Base-by-base conservation (phyloP, 2,329 filamentous ascomycete genomes). In the Aspergillus latus region DNA sequence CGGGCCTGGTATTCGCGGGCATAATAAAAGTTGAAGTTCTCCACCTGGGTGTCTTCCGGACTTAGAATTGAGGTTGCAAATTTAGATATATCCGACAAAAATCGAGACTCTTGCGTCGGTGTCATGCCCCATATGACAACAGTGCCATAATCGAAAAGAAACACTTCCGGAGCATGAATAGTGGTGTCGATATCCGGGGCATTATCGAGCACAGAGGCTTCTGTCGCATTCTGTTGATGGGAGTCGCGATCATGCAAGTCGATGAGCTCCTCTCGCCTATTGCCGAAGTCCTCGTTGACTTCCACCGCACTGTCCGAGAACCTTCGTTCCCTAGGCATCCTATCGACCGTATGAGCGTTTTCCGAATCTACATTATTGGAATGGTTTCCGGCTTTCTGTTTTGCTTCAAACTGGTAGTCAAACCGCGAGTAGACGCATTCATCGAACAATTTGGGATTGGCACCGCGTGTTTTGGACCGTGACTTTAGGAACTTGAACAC, bases 1-100 rank as follows among this genome's bases (percentile, higher is more conserved):
- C 94, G 88, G 21, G 94, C 91, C 76, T 99, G 95, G 72, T 99
- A 99, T 71, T 97, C 93, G 67, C 89, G 85, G 2, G 94, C 97
- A 78, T 99, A 97, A 79, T 99, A 99, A 74, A 97, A 99, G 73
- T 99, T 99, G 82, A 99, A 99, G 68, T 93, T 91, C 74, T 99
- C 94, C 46, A 92, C 90, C 76, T 99, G 93, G 30, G 96, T 87
- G 65, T 96, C 91, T 68, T 96, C 92, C 9, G 88, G 84, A 28
- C 86, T 86, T 48, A 97, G 82, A 73, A 96, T 96, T 70, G 96
- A 93, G 40, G 86, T 84, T 73, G 97, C 94, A 65, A 97, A 99
- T 69, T 94, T 96, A 55, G 90, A 85, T 59, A 99, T 89, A 67
- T 99, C 93, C 65, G 94, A 94, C 13, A 99, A 79, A 69, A 99